Evolutionary conservation across 1,139 yeast species (phyloP).

Genomic region (Diutina sp.): DNA sequence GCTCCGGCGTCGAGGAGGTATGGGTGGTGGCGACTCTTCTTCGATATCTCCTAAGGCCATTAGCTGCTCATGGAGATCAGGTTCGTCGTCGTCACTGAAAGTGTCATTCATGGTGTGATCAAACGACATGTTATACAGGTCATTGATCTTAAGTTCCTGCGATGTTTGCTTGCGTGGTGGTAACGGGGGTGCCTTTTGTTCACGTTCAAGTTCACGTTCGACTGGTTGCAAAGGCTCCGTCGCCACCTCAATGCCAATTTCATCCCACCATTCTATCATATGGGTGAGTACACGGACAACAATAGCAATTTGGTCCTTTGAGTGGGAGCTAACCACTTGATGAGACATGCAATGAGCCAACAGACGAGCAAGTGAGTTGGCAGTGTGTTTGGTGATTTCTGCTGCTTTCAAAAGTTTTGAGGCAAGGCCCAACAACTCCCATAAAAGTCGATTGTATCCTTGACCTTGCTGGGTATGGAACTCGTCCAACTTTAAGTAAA

Average conservation of each 20-base stretch:
- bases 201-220: constrained; percentile 6
- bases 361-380: constrained; percentile 32
- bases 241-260: not conserved
- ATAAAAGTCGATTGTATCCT: constrained; percentile 12
- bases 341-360: constrained; percentile 41
- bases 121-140: constrained; percentile 11
- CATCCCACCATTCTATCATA: constrained; percentile 31
- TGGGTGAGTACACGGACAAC: constrained; percentile 39
- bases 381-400: constrained; percentile 30
- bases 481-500: constrained; percentile 13
- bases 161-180: constrained; percentile 11
- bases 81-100: constrained; percentile 8
- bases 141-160: constrained; percentile 11
- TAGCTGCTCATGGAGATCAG: not conserved
- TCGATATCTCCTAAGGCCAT: not conserved
- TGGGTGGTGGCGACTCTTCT: not conserved
- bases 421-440: constrained; percentile 30
- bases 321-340: constrained; percentile 30
- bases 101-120: constrained; percentile 15
- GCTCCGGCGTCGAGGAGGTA: not conserved
- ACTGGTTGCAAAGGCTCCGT: constrained; percentile 3
- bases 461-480: constrained; percentile 9
- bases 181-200: constrained; percentile 10
- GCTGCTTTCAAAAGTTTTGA: constrained; percentile 17
- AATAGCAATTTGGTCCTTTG: constrained; percentile 32